These are phyloP conservation scores for Syncephalastrum racemosum DNA, from an alignment of 371 early-diverging fungal species.

Conservation along the genomic window DNA sequence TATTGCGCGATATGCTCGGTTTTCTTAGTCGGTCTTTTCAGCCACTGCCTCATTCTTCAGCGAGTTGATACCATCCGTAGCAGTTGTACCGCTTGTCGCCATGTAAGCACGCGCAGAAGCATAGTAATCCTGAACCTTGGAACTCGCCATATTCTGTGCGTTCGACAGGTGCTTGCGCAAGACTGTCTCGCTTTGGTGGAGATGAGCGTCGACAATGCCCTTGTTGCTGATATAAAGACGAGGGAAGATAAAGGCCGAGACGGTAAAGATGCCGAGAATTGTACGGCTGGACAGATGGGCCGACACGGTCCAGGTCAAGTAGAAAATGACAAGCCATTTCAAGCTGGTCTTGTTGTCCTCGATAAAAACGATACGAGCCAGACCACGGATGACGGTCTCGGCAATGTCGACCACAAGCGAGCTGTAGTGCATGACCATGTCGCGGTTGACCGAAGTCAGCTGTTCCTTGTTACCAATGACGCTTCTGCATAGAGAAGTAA, in stretches of 20 bases:
- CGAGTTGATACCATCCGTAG: slow-evolving; percentile 20
- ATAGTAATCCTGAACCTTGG: slow-evolving; percentile 1
- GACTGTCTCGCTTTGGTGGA: slow-evolving; percentile 37
- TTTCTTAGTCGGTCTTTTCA: slow-evolving; percentile 8
- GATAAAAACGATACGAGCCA: slow-evolving; percentile 44
- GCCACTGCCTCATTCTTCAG: slow-evolving; percentile 9
- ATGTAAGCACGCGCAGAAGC: slow-evolving; percentile 12
- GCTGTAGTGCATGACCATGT: slow-evolving; percentile 29
- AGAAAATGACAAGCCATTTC: slow-evolving; percentile 37
- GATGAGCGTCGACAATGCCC: slow-evolving; percentile 40
- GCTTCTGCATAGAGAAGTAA: slow-evolving; percentile 10
- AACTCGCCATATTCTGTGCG: slow-evolving; percentile 10
- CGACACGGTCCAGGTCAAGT: slow-evolving; percentile 39
- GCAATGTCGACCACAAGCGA: slow-evolving; percentile 32
- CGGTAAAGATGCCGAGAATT: slow-evolving; percentile 22
- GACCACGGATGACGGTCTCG: slow-evolving; percentile 33
- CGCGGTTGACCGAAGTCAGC: slow-evolving; percentile 22
- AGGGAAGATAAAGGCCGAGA: slow-evolving; percentile 40
- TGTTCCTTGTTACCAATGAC: slow-evolving; percentile 26
- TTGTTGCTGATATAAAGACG: slow-evolving; percentile 41
- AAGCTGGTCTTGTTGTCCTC: slow-evolving; percentile 37
- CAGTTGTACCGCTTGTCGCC: slow-evolving; percentile 14
- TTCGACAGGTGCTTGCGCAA: slow-evolving; percentile 10
- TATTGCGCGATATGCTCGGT: too few relatives aligned
- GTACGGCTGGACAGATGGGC: slow-evolving; percentile 36